A percentile compares a stretch with the other conserved stretches of the same genome.
phyloP scores from a whole-genome alignment of 768 basidiomycete species.

The Hericium coralloides region DNA sequence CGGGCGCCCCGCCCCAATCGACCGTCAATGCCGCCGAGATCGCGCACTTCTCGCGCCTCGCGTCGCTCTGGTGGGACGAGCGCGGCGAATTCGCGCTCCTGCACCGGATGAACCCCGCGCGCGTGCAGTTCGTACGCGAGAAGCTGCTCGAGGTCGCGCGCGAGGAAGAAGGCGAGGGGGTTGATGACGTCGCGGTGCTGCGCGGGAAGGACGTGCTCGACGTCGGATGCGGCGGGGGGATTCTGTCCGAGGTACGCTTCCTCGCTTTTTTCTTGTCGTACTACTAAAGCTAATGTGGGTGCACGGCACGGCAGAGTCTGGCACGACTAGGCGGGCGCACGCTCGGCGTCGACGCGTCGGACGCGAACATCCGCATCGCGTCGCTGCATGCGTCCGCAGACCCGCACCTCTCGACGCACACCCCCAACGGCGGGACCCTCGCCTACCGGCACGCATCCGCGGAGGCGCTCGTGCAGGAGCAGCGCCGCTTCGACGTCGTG shows the following conservation, averaged over 20 bases:
- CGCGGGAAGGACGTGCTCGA: slow-evolving; percentile 70
- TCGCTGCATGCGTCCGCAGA: slow-evolving; percentile 74
- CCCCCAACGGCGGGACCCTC: slow-evolving; percentile 25
- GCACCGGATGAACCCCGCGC: slow-evolving; percentile 91
- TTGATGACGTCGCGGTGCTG: slow-evolving; percentile 29
- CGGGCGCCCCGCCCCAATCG: slow-evolving; percentile 14
- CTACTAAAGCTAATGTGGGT: background rate
- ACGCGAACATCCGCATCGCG: slow-evolving; percentile 81
- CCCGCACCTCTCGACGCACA: slow-evolving; percentile 36
- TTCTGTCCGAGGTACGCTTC: slow-evolving; percentile 76
- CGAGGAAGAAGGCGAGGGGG: slow-evolving; percentile 39
- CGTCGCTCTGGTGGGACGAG: slow-evolving; percentile 95
- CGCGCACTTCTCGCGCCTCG: slow-evolving; percentile 80
- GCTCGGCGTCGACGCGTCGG: slow-evolving; percentile 86
- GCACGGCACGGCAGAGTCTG: slow-evolving; percentile 51
- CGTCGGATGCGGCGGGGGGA: slow-evolving; percentile 92
- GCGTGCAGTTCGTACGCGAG: slow-evolving; percentile 75
- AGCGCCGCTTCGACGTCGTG: slow-evolving; percentile 78
- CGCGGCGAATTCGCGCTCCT: slow-evolving; percentile 81
- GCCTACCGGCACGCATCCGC: slow-evolving; percentile 67
- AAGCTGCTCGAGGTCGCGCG: slow-evolving; percentile 58
- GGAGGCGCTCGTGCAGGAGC: slow-evolving; percentile 58
- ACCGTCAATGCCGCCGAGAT: slow-evolving; percentile 76
- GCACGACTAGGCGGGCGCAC: slow-evolving; percentile 84
- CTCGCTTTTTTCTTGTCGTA: background rate